Evolutionary conservation across 805 yeast genomes (phyloP).

Genomic region (Candida schatavii): DNA sequence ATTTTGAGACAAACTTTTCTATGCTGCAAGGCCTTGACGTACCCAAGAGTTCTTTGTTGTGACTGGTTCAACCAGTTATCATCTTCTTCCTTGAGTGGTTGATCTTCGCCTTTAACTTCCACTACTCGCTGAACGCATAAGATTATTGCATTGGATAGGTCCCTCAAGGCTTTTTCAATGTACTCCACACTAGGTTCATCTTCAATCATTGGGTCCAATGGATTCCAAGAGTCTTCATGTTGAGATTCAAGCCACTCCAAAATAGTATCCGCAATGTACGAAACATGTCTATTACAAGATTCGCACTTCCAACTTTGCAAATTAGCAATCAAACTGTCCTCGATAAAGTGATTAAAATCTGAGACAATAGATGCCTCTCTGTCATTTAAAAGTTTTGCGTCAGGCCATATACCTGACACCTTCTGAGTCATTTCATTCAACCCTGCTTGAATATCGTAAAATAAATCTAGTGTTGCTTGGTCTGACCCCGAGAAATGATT

Average conservation of each 20-base stretch:
- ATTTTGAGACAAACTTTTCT: constrained; percentile 34
- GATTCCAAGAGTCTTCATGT: constrained; percentile 5
- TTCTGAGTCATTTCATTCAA: neutral
- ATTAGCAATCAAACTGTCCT: constrained; percentile 16
- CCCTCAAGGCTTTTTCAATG: constrained; percentile 48
- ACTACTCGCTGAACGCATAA: constrained; percentile 63
- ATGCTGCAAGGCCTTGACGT: constrained; percentile 43
- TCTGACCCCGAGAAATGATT: constrained; percentile 9
- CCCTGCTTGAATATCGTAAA: neutral
- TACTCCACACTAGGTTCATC: constrained; percentile 20
- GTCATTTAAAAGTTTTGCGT: constrained; percentile 22
- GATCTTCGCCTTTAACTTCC: constrained; percentile 21
- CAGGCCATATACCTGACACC: neutral
- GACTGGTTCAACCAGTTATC: constrained; percentile 66
- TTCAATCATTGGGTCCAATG: neutral
- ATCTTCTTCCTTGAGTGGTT: constrained; percentile 36
- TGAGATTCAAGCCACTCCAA: constrained; percentile 42
- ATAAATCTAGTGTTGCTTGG: neutral
- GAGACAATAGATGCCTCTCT: constrained; percentile 17
- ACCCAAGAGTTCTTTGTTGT: constrained; percentile 42
- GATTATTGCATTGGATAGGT: constrained; percentile 56
- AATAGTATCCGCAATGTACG: constrained; percentile 50
- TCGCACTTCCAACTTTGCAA: constrained; percentile 33
- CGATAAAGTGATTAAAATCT: constrained; percentile 17
- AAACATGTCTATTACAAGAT: constrained; percentile 19